Evolutionary conservation across 1,139 yeast species (phyloP), one percentile per base, ranked within the genome.

Genomic region (Schizosaccharomyces versatilis): DNA sequence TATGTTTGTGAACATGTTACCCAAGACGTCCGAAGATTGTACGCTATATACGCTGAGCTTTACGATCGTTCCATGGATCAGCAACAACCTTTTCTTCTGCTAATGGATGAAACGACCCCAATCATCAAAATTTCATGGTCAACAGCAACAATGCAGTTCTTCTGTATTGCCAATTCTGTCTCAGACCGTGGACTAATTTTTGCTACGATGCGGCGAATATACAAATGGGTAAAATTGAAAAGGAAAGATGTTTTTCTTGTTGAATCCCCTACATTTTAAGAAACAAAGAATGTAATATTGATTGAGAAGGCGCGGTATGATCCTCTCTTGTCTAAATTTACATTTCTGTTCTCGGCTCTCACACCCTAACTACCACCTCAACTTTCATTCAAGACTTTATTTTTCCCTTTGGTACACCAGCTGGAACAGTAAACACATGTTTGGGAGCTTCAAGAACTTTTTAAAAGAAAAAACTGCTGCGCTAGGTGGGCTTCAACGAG

Each of bases 371-470:
- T n/a, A 44, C 15, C 38, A 44, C 49, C 38, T 24, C 14, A 17
- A 17, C 32, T 15, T 7, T 36, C 19, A 44, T 15, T 32, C 6
- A 24, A 2, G 32, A 24, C 32, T 24, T 5, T 24, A 24, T 24
- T 24, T 24, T 24, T 24, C 32, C 32, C 5, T 24, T 24, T 24
- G 2, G 2, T 24, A 24, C 2, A 24, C 32, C 32, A 24, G 32
- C 32, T 38, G 15, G 38, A 44, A 44, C 6, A 44, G 9, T 17
- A 5, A 12, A 44, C 14, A 15, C 19, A 44, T 44, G 49, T 44
- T 44, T 44, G 49, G 49, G 19, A 36, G 49, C 32, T 44, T 44
- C 5, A 44, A 44, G 36, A 44, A 12, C 49, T 44, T 44, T 44
- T 24, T 44, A 10, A 44, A 44, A 19, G 49, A 44, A 19, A 44